Conservation (phyloP, 1,139 yeast genomes). For the Debaryomycetaceae sp. region DNA sequence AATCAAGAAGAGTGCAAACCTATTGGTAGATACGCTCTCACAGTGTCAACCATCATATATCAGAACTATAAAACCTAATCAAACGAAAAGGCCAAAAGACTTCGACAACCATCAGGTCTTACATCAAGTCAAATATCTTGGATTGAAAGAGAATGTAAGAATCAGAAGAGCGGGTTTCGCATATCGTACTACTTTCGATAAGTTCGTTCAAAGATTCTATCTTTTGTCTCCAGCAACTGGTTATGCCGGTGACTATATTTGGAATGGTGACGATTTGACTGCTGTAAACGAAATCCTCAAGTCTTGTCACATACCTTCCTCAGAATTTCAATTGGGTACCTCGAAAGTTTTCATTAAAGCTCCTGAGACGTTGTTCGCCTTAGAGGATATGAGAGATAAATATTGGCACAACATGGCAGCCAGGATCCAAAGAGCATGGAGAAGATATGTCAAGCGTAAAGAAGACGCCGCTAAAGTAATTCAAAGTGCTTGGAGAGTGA, state of each 20-base stretch:
- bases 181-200: conserved; percentile 93
- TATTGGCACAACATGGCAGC: conserved; percentile 99
- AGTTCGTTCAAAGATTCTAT: conserved; percentile 95
- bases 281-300: conserved; percentile 78
- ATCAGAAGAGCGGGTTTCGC: conserved; percentile 99
- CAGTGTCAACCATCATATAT: conserved; percentile 92
- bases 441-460: conserved; percentile 75
- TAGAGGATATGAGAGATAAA: conserved; percentile 94
- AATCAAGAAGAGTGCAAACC: conserved; percentile 88
- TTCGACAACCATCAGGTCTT: conserved; percentile 86
- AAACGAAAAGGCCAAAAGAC: conserved; percentile 85
- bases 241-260: conserved; percentile 96
- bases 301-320: conserved; percentile 74
- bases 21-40: conserved; percentile 83
- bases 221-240: conserved; percentile 85
- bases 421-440: conserved; percentile 95
- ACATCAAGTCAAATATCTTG: conserved; percentile 94
- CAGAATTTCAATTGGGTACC: conserved; percentile 90
- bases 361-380: conserved; percentile 93
- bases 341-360: conserved; percentile 95
- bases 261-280: conserved; percentile 82
- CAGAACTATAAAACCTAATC: conserved; percentile 97
- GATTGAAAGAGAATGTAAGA: conserved; percentile 94
- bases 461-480: conserved; percentile 83
- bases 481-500: conserved; percentile 82